Evolutionary conservation across 2,329 filamentous ascomycete genomes (phyloP), one percentile per base, ranked within the genome.

Genomic region (Ilyonectria robusta): DNA sequence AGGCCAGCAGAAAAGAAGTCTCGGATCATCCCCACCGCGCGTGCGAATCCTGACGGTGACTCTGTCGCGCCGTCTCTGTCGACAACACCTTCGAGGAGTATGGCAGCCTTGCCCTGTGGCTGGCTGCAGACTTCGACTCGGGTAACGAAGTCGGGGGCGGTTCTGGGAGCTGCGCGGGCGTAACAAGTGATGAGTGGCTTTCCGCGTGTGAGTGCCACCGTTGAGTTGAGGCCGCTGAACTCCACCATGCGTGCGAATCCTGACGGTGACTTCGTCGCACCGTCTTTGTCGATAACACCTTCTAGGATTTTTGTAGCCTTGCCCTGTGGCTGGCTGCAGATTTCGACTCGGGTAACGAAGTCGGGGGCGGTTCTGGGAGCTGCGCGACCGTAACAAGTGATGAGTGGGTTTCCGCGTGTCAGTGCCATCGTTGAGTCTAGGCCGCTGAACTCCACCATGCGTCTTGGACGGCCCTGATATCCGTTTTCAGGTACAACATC

Each of bases 271-370:
- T 51, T 37, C 4, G 15, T 7, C 17, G 15, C 6, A 6, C 8
- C 33, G 9, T 13, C 2, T 17, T 21, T 35, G 5, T 44, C 23
- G 26, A 56, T 4, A 11, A 53, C 6, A 9, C 35, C 13, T 9
- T 6, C 11, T 37, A 57, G 9, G 6, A 44, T 17, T 21, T 46
- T 40, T 23, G 11, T 21, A 15, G 57, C 37, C n/a, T 21, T 31
- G 8, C 40, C 26, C 37, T 46, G n/a, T 7, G 42, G 33, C 15
- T 46, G 26, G 26, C 35, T 47, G 37, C 29, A 47, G 31, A 47
- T 53, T n/a, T 46, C 46, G 37, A 46, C 35, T 21, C 35, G 31
- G 15, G 58, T 35, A 19, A 53, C 31, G 51, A 54, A 61, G 8
- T 19, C n/a, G 13, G 6, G 46, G 10, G 13, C 35, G n/a, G 15